Evolutionary conservation across 805 yeast species (phyloP), one percentile per base, ranked within the genome.

Genomic region (Kodamaea hsintzibuensis): DNA sequence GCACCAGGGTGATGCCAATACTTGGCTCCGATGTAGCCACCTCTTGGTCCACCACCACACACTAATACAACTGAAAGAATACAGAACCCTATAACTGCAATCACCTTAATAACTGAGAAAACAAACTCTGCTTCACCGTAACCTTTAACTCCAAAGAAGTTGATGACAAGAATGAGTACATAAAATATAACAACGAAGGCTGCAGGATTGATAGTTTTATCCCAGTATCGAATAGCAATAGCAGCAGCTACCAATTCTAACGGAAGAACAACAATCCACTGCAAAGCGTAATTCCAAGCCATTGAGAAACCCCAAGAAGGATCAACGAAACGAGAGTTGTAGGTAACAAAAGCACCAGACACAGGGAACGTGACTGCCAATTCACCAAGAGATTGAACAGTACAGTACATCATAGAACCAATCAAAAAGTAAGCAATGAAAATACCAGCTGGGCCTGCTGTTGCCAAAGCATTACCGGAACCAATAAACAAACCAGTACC

Each of bases 401-500:
- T 82, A 57, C 77, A 70, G 67, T 76, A 84, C 48, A 85, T 79
- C 74, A 85, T 75, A 7, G 82, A 63, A 53, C 87, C 86, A 25
- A 82, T 76, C 39, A 83, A 68, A 18, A 68, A 60, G 74, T 84
- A 80, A 56, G 82, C 85, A 42, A 85, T 80, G 49, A 85, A 74
- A 37, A 85, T 66, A 35, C 86, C 80, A 2, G 84, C 88, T 4
- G 89, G 87, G 42, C 91, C 91, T 62, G 87, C 87, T 16, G 78
- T 74, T 37, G 66, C 65, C 55, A 86, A 71, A 1, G 88, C 82
- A 43, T 78, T 69, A 51, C 89, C 89, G 2, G 87, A 79, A 54
- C 88, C 89, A 51, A 85, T 81, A 57, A 86, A 84, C 53, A 85
- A 69, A 64, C 91, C 89, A 2, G 89, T 84, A 55, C 89, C 89